These are phyloP conservation scores for Chrysoporthe cubensis DNA, from an alignment of 2,329 filamentous ascomycete species.

Conservation along the genomic window DNA sequence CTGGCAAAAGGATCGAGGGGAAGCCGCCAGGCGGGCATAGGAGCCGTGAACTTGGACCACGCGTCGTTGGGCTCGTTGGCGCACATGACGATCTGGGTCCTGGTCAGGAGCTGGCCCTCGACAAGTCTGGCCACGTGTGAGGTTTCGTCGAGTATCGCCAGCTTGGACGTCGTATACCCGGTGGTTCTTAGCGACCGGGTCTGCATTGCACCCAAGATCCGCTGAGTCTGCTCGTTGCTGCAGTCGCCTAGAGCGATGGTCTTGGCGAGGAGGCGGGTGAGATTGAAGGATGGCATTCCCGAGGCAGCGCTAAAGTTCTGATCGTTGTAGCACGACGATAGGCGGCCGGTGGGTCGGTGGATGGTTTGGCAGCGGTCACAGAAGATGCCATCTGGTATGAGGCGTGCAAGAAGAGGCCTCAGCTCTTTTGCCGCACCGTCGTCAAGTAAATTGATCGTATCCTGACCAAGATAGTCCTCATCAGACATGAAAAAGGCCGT, in stretches of 20 bases:
- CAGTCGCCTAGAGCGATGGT: neutral
- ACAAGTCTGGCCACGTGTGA: conserved; percentile 4
- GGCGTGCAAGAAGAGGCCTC: neutral
- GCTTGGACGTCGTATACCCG: neutral
- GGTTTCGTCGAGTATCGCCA: neutral
- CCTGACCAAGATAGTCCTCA: too few species aligned
- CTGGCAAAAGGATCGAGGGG: too few species aligned
- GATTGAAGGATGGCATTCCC: neutral
- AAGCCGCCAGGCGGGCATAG: neutral
- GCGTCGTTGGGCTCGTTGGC: neutral
- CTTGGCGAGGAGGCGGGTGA: conserved; percentile 6
- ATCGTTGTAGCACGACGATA: conserved; percentile 4
- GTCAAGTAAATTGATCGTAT: too few species aligned
- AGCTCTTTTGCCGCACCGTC: neutral
- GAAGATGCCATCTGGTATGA: neutral
- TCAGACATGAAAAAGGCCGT: too few species aligned
- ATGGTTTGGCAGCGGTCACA: neutral
- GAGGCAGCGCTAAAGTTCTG: neutral
- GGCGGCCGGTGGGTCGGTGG: neutral
- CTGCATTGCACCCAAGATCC: neutral
- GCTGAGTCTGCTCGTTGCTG: neutral
- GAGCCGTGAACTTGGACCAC: neutral
- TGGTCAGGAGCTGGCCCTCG: conserved; percentile 9
- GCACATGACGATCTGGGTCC: conserved; percentile 1
- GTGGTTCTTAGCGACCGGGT: neutral